These are phyloP conservation scores for Rhodomyrtus tomentosa DNA, from an alignment of 345 rosid species.

Conservation along the genomic window DNA sequence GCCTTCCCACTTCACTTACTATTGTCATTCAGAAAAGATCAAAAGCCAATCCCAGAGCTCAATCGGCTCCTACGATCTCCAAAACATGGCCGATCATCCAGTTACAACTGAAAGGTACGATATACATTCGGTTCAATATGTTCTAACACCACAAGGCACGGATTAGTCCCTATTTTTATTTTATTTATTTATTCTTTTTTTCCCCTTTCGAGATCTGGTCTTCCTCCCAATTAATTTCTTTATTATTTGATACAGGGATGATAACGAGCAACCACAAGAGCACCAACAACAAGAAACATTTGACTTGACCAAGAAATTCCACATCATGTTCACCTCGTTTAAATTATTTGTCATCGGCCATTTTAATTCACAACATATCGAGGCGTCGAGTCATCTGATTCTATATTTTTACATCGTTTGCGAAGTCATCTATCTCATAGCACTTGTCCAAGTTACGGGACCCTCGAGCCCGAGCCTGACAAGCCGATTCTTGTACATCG, in stretches of 20 bases:
- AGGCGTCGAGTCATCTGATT: rapidly evolving
- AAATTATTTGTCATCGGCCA: rapidly evolving
- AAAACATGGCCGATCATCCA: no score
- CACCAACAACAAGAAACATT: not conserved
- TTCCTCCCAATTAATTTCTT: no score
- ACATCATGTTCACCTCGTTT: rapidly evolving
- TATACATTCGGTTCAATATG: no score
- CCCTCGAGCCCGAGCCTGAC: rapidly evolving
- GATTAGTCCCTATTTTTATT: no score
- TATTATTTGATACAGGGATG: rapidly evolving
- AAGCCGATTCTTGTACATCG: not conserved
- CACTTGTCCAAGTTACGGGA: not conserved
- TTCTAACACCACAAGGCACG: no score
- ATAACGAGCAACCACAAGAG: rapidly evolving
- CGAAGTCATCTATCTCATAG: not conserved
- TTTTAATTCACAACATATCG: not conserved
- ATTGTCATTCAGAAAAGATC: no score
- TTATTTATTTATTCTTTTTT: no score
- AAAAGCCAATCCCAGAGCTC: no score
- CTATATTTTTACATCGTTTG: not conserved
- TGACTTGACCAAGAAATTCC: rapidly evolving
- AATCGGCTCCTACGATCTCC: no score
- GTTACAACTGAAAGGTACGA: no score
- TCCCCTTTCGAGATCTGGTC: no score
- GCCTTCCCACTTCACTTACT: no score